Evolutionary conservation across 1,284 basidiomycete species (phyloP), one percentile per base, ranked within the genome.

Genomic region (Pseudomicrostroma phylloplanum): DNA sequence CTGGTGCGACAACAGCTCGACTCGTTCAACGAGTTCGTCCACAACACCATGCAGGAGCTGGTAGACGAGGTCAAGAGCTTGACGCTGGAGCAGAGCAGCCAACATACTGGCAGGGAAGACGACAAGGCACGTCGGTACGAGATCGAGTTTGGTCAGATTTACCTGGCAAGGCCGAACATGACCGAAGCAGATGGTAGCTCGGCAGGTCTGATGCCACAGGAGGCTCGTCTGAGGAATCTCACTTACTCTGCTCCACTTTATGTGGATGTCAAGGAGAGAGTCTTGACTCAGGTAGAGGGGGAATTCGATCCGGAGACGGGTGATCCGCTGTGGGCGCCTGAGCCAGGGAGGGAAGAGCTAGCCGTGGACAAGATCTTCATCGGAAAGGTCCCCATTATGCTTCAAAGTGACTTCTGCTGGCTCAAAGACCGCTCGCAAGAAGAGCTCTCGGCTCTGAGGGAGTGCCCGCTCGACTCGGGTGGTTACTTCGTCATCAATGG

Each of bases 401-500:
- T 98, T 30, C 88, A 92, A 61, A 96, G 92, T 15, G 89, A 89
- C 30, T 98, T 94, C 82, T 99, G 94, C 81, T 90, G 94, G 67
- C 86, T 98, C 51, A 85, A 88, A 72, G 87, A 84, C 23, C 82
- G 96, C 53, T 84, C 85, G 65, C 90, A 94, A 59, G 85, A 87
- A 64, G 88, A 90, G 72, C 83, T 93, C 55, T 92, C 89, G 80
- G 88, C 92, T 72, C 82, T 96, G 70, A 96, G 96, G 77, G 94
- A 99, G 81, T 99, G 94, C 76, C 94, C 94, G 1, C 94, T 93
- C 78, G 96, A 99, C 63, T 63, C 69, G 8, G 94, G 94, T 79
- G 94, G 94, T 65, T 99, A 99, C 81, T 99, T 99, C 80, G 91
- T 99, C 80, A 97, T 99, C 83, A 98, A 97, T 74, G 94, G 94